phyloP scores from a whole-genome alignment of 2,329 filamentous ascomycete species.

The Nothomitra cinnamomea region DNA sequence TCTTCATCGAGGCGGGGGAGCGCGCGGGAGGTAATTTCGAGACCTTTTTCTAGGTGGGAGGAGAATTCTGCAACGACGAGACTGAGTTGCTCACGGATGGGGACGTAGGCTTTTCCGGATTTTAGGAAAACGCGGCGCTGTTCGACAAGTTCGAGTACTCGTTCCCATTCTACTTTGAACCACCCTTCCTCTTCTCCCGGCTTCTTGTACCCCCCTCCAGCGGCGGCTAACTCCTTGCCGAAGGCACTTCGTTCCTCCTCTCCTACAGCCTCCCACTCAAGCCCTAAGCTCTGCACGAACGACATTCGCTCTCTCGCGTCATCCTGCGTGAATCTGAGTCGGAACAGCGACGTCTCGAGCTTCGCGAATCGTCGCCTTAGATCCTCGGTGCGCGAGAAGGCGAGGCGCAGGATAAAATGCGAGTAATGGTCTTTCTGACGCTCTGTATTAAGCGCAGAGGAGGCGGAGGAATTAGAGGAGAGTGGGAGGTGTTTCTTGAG shows the following conservation, averaged over 20 bases:
- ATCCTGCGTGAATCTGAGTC: conserved; percentile 63
- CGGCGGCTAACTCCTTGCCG: conserved; percentile 41
- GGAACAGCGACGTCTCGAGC: conserved; percentile 79
- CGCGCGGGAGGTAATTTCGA: conserved; percentile 83
- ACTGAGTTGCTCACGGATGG: conserved; percentile 67
- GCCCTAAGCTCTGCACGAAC: conserved; percentile 60
- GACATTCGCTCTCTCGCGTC: conserved; percentile 52
- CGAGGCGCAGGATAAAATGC: conserved; percentile 88
- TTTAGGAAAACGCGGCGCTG: conserved; percentile 57
- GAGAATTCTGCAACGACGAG: conserved; percentile 85
- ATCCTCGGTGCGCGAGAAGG: conserved; percentile 84
- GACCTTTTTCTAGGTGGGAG: conserved; percentile 55
- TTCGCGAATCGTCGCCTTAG: conserved; percentile 70
- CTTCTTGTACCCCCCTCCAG: conserved; percentile 30
- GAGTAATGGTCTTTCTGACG: conserved; percentile 93
- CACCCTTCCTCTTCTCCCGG: conserved; percentile 63
- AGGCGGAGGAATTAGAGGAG: conserved; percentile 51
- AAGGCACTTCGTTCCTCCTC: conserved; percentile 64
- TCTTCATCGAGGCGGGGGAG: conserved; percentile 90
- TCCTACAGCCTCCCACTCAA: conserved; percentile 71
- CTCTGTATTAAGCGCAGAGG: conserved; percentile 45
- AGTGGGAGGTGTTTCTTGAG: conserved; percentile 78
- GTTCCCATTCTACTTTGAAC: conserved; percentile 95
- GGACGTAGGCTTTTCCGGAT: conserved; percentile 79
- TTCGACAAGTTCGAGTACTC: conserved; percentile 81